These are phyloP conservation scores for Pilasporangium apinafurcum DNA, from an alignment of 352 stramenopile genomes.

Conservation along the genomic window DNA sequence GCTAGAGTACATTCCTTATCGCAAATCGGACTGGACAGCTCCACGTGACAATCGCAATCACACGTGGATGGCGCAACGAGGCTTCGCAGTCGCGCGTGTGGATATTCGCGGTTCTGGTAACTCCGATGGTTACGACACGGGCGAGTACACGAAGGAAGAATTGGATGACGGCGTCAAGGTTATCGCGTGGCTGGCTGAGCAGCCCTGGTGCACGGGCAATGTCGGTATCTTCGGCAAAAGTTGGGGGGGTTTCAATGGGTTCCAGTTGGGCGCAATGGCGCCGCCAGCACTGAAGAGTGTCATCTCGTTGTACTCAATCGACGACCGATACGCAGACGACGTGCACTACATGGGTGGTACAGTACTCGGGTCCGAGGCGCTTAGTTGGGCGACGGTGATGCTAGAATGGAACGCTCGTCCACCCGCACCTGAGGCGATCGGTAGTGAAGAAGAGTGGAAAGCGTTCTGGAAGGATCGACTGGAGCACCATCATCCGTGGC, in stretches of 20 bases:
- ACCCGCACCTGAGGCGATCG: constrained; percentile 26
- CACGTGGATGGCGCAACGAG: constrained; percentile 35
- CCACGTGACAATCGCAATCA: constrained; percentile 35
- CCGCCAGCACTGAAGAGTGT: constrained; percentile 31
- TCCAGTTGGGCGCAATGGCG: constrained; percentile 33
- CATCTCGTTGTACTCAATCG: constrained; percentile 47
- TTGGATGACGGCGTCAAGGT: constrained; percentile 34
- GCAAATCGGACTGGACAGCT: constrained; percentile 39
- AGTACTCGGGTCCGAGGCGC: constrained; percentile 34
- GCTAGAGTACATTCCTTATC: constrained; percentile 52
- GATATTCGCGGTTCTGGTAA: constrained; percentile 43
- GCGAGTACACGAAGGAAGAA: constrained; percentile 39
- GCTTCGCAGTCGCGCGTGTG: constrained; percentile 36
- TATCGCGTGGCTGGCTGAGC: constrained; percentile 34
- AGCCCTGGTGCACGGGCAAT: constrained; percentile 33
- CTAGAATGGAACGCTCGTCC: constrained; percentile 32
- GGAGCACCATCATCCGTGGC: constrained; percentile 33
- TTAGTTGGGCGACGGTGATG: constrained; percentile 50
- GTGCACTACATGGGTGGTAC: constrained; percentile 42
- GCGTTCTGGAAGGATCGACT: constrained; percentile 19
- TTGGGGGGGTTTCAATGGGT: constrained; percentile 44
- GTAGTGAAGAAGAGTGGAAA: constrained; percentile 20
- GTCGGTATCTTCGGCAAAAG: constrained; percentile 44
- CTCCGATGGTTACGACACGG: constrained; percentile 29
- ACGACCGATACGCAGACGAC: constrained; percentile 45